phyloP scores from a whole-genome alignment of 2,329 filamentous ascomycete species.

The Alternaria atra region DNA sequence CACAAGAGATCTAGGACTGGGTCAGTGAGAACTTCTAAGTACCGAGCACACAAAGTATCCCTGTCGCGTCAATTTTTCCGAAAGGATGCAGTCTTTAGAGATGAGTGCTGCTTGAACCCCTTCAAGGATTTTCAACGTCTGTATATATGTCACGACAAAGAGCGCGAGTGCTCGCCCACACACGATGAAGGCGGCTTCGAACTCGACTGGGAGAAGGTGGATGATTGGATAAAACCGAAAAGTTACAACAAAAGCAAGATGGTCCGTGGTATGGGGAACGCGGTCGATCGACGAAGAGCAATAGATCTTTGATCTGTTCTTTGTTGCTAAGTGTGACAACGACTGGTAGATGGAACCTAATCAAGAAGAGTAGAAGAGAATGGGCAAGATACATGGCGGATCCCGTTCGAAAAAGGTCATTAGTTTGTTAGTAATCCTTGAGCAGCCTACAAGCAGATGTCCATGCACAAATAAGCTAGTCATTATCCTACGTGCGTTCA shows the following conservation, averaged over 20 bases:
- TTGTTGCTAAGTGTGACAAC: not conserved
- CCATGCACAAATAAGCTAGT: too few relatives aligned
- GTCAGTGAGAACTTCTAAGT: not conserved
- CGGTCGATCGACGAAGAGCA: not conserved
- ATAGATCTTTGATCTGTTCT: not conserved
- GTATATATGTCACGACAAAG: not conserved
- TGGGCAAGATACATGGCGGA: too few relatives aligned
- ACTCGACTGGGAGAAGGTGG: not conserved
- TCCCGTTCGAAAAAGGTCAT: too few relatives aligned
- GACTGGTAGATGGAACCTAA: slow-evolving; percentile 16
- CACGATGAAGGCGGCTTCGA: not conserved
- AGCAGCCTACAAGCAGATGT: too few relatives aligned
- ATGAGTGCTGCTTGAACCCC: not conserved
- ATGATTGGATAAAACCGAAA: not conserved
- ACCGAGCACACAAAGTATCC: not conserved
- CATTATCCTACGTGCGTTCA: not conserved
- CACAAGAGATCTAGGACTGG: not conserved
- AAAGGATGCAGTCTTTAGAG: not conserved
- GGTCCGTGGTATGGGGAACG: not conserved
- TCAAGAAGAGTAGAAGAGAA: not conserved
- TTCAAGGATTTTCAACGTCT: not conserved
- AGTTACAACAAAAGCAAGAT: not conserved
- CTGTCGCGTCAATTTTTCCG: not conserved
- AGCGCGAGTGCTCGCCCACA: not conserved
- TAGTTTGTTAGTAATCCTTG: too few relatives aligned